phyloP scores from a whole-genome alignment of 1,284 basidiomycete species.

The Vanrija pseudolonga region DNA sequence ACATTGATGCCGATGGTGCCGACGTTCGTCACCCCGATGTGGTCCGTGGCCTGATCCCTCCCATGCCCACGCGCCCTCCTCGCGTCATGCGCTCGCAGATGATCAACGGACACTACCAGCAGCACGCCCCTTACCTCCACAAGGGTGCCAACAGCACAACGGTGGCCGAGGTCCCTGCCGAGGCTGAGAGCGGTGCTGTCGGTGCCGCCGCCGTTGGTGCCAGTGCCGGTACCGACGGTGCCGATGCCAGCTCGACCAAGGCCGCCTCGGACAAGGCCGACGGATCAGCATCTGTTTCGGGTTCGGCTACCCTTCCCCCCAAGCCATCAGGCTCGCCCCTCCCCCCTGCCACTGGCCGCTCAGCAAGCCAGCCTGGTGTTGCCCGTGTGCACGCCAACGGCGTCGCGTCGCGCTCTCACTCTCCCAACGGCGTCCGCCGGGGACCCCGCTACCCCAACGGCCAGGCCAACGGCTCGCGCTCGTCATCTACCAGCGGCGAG shows the following conservation, averaged over 20 bases:
- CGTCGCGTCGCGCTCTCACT: constrained; percentile 39
- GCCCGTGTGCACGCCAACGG: constrained; percentile 37
- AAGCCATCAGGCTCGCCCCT: constrained; percentile 26
- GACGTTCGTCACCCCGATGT: constrained; percentile 49
- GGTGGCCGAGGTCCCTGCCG: neutral
- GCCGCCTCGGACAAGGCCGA: constrained; percentile 11
- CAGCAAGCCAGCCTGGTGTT: constrained; percentile 41
- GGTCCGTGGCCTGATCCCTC: constrained; percentile 40
- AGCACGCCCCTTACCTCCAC: constrained; percentile 18
- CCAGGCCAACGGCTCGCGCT: constrained; percentile 18
- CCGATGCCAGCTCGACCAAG: neutral
- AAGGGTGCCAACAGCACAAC: constrained; percentile 4
- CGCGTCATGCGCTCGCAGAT: constrained; percentile 22
- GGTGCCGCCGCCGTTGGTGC: neutral
- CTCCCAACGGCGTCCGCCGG: constrained; percentile 29
- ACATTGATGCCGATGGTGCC: constrained; percentile 40
- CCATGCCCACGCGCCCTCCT: constrained; percentile 30
- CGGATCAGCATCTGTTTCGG: neutral
- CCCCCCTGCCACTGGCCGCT: constrained; percentile 25
- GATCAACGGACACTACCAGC: constrained; percentile 27
- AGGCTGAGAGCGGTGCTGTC: constrained; percentile 7
- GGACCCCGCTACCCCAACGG: constrained; percentile 16
- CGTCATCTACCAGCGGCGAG: constrained; percentile 19
- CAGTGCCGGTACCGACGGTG: neutral
- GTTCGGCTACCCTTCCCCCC: constrained; percentile 25